Percentiles rank a stretch among this genome's conserved stretches.
These are phyloP conservation scores for Penicillium desertorum DNA, from an alignment of 495 filamentous ascomycete species.

Conservation along the genomic window DNA sequence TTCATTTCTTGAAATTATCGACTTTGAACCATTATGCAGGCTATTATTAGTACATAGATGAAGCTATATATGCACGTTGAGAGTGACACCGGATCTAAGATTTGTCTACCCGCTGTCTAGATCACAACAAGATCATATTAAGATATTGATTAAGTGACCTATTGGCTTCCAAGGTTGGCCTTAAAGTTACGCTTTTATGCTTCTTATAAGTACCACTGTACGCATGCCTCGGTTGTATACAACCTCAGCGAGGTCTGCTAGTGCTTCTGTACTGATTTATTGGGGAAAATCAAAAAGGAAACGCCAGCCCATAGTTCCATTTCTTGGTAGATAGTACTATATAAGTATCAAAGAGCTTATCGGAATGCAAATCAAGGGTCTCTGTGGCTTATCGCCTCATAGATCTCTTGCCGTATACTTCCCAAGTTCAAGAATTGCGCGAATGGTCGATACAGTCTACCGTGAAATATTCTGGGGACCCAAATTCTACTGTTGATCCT, in stretches of 20 bases:
- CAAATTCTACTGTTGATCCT: constrained; percentile 6
- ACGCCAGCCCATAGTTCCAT: not conserved
- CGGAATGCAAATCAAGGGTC: not conserved
- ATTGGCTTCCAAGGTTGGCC: not conserved
- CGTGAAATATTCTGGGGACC: constrained; percentile 30
- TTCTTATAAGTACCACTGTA: not conserved
- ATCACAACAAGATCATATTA: too few species aligned
- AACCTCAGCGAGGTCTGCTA: not conserved
- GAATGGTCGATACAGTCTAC: constrained; percentile 18
- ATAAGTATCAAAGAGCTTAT: not conserved
- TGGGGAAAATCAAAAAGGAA: too few species aligned
- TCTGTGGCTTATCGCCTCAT: not conserved
- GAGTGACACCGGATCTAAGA: not conserved
- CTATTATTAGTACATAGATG: not conserved
- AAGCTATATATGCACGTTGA: not conserved
- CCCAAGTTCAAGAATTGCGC: constrained; percentile 5
- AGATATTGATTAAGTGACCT: not conserved
- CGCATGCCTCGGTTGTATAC: not conserved
- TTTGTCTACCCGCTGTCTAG: not conserved
- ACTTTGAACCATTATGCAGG: not conserved
- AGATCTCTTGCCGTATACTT: not conserved
- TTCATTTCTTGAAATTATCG: not conserved
- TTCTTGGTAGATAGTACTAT: not conserved
- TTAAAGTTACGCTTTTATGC: not conserved
- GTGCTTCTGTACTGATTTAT: not conserved